Base-by-base conservation (phyloP, 2,329 filamentous ascomycete genomes). In the Penicillium griseofulvum region DNA sequence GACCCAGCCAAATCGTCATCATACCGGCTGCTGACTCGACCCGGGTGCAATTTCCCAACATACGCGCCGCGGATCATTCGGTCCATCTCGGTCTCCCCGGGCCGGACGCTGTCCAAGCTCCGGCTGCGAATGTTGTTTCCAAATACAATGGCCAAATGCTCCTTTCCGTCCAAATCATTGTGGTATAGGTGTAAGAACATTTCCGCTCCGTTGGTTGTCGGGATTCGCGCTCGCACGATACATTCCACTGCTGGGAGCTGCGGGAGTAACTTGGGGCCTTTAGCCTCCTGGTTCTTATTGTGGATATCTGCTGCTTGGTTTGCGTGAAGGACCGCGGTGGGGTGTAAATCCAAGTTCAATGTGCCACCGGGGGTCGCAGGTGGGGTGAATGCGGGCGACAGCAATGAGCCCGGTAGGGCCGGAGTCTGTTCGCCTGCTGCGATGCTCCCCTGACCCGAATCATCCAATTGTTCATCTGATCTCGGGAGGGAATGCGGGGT, bases 161-260 rank as follows among this genome's bases (percentile, higher is more conserved):
- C 94, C 75, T 99, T 99, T 62, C 87, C 90, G 73, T 99, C 94
- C 7, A 90, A 85, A 65, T 89, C 89, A 75, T 99, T 99, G 60
- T 87, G 87, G 76, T 99, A 99, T 0, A 97, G 80, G 70, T 99
- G 93, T 49, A 99, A 76, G 74, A 95, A 99, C 91, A 99, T 97
- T 74, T 99, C 92, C 11, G 91, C 89, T 4, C 93, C 93, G 0
- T 83, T 86, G 2, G 91, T 93, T 0, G 93, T 97, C 0, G 94
- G 94, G 65, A 99, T 99, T 52, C 94, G 87, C 17, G 94, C 94
- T 63, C 94, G 88, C 46, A 97, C 94, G 61, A 95, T 86, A 77
- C 94, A 99, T 71, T 90, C 87, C n/a, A 99, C 93, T 24, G 89
- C 77, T 8, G 93, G 94, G 1, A 97, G 80, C 14, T 80, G 83